Conservation (phyloP, 2,329 filamentous ascomycete genomes). For the Pseudohalonectria lignicola region DNA sequence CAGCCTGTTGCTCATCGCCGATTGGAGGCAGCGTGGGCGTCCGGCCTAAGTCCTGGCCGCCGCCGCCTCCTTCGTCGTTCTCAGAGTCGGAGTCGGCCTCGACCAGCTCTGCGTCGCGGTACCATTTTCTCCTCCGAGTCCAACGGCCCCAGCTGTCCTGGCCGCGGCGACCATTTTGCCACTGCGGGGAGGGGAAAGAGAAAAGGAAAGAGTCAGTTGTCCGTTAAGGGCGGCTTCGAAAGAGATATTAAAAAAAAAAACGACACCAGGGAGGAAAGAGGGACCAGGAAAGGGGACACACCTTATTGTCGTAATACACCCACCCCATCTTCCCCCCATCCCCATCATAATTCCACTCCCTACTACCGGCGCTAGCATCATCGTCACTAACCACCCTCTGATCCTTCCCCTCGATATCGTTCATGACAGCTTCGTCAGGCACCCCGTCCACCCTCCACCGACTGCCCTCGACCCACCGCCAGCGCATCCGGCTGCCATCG, state of each 20-base stretch:
- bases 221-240: conserved; percentile 1
- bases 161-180: conserved; percentile 77
- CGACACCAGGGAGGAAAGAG: background rate
- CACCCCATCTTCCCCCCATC: conserved; percentile 64
- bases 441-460: conserved; percentile 81
- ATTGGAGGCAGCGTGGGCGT: conserved; percentile 21
- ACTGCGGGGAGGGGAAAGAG: conserved; percentile 39
- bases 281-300: conserved; percentile 22
- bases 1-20: no score
- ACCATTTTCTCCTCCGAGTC: conserved; percentile 91
- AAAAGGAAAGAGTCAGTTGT: background rate
- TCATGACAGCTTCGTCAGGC: conserved; percentile 33
- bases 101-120: conserved; percentile 88
- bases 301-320: conserved; percentile 98
- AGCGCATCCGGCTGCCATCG: conserved; percentile 43
- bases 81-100: conserved; percentile 41
- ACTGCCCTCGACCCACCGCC: conserved; percentile 74
- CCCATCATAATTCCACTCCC: conserved; percentile 38
- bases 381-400: no score
- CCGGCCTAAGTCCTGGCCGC: conserved; percentile 29
- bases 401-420: conserved; percentile 17
- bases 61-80: conserved; percentile 14
- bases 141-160: conserved; percentile 90
- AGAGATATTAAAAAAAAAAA: background rate
- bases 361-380: conserved; percentile 8